phyloP scores from a whole-genome alignment of 177 flowering plant genomes.

The Vitis hybrid region DNA sequence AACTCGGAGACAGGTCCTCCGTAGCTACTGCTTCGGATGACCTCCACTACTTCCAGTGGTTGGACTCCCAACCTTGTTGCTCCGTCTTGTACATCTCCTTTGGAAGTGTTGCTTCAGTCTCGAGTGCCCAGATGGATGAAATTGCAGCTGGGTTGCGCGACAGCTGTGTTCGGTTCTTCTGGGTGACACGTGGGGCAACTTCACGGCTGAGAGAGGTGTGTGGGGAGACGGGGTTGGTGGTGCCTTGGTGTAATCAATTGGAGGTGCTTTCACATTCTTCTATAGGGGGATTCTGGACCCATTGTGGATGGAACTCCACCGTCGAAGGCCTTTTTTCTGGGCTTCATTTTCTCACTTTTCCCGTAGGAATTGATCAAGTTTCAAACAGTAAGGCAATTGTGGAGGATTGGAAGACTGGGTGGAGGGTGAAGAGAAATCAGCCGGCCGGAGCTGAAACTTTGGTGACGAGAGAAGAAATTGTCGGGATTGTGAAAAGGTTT shows the following conservation, averaged over 20 bases:
- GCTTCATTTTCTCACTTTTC: constrained; percentile 55
- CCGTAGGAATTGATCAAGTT: constrained; percentile 46
- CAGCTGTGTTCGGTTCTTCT: constrained; percentile 47
- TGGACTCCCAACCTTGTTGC: constrained; percentile 27
- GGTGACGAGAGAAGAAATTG: constrained; percentile 34
- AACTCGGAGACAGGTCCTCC: constrained; percentile 13
- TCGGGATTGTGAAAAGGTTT: constrained; percentile 28
- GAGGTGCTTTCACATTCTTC: constrained; percentile 49
- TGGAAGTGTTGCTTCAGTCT: constrained; percentile 55
- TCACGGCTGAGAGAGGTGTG: constrained; percentile 7
- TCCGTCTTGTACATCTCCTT: constrained; percentile 59
- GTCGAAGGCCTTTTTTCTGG: constrained; percentile 52
- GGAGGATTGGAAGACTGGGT: constrained; percentile 62
- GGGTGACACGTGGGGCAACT: constrained; percentile 43
- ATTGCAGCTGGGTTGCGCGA: constrained; percentile 35
- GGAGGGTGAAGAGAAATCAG: constrained; percentile 23
- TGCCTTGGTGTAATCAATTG: constrained; percentile 61
- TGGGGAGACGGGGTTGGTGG: constrained; percentile 35
- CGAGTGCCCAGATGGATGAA: constrained; percentile 48
- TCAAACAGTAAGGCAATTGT: constrained; percentile 40
- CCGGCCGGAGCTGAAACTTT: constrained; percentile 16
- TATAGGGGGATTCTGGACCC: constrained; percentile 68
- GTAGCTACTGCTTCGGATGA: neutral
- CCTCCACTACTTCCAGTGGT: constrained; percentile 37
- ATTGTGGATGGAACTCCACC: constrained; percentile 70